Base-by-base conservation (phyloP, 2,329 filamentous ascomycete species). In the Alternaria sp. region DNA sequence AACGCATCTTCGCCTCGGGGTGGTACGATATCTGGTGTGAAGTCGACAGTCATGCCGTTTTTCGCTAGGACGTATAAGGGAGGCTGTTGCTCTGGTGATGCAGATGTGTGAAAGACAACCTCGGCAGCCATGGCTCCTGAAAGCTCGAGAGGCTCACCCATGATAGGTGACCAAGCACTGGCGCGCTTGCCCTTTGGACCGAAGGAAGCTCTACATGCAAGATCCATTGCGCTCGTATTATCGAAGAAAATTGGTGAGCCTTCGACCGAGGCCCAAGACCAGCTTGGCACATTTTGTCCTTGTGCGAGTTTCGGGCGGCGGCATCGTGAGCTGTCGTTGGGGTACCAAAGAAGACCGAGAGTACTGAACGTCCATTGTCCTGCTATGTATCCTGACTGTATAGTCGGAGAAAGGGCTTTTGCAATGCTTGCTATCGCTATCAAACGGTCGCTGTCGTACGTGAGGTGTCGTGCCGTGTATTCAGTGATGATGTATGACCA, bases 401-500 rank as follows among this genome's bases (percentile, higher is more conserved):
- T 63, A 26, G 62, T 60, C 6, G 63, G 60, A 8, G 64, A 66
- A 2, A 76, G 50, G 44, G 64, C 61, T 51, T 72, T 72, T 7
- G 75, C 74, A n/a, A 77, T 61, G 7, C 67, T 70, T 17, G 69
- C 64, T 23, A 76, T 75, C 2, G 73, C 73, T 13, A 72, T 51
- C 1, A 77, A 52, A 28, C 74, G 67, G 40, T 77, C 75, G 11
- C 57, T 62, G 34, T 76, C 74, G 34, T 75, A 70, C 5, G 72
- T 77, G 10, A 76, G 60, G 23, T 69, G 66, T 5, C 73, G 61
- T n/a, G 73, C 69, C 4, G 74, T 75, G 56, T 72, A 76, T 51
- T 77, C 74, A 5, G 74, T 76, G 49, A 76, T 62, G 44, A 77
- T 69, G 37, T 73, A 73, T 46, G 69, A 74, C 73, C 73, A 77